phyloP scores from a whole-genome alignment of 208 protist species.

The Leishmania martiniquensis region DNA sequence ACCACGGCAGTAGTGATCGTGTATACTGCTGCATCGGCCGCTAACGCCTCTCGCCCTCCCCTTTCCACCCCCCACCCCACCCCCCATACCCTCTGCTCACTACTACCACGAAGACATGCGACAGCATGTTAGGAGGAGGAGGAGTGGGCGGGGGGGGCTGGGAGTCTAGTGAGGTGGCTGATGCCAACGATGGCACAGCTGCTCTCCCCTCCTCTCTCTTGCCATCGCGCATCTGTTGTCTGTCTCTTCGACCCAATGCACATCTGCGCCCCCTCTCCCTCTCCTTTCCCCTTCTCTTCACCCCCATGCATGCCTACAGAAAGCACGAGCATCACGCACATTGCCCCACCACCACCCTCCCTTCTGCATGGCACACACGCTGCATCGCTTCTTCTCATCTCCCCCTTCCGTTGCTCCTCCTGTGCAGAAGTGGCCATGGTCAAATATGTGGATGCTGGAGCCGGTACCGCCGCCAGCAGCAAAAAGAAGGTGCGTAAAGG shows the following conservation, averaged over 20 bases:
- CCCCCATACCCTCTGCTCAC: background rate
- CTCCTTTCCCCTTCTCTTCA: no score
- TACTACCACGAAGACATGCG: background rate
- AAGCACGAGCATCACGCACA: background rate
- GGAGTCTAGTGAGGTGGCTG: background rate
- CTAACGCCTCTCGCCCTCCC: background rate
- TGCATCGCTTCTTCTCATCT: background rate
- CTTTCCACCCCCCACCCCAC: background rate
- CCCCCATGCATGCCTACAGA: background rate
- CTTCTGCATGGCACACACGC: background rate
- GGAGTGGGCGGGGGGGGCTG: background rate
- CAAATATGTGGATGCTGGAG: slow-evolving; percentile 50
- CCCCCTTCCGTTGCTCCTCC: background rate
- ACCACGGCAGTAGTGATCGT: background rate
- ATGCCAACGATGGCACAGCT: background rate
- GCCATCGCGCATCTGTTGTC: background rate
- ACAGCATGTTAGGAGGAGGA: background rate
- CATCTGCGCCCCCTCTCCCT: background rate
- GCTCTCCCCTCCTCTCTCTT: background rate
- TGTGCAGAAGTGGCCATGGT: slow-evolving; percentile 26
- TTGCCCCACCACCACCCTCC: background rate
- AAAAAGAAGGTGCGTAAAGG: slow-evolving; percentile 83
- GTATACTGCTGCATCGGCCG: background rate
- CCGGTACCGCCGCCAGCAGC: slow-evolving; percentile 22
- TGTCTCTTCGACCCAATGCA: background rate